A percentile compares a stretch with the other conserved stretches of the same genome.
Evolutionary conservation across 1,284 basidiomycete species (phyloP).

Genomic region (Tylopilus orsonianus): DNA sequence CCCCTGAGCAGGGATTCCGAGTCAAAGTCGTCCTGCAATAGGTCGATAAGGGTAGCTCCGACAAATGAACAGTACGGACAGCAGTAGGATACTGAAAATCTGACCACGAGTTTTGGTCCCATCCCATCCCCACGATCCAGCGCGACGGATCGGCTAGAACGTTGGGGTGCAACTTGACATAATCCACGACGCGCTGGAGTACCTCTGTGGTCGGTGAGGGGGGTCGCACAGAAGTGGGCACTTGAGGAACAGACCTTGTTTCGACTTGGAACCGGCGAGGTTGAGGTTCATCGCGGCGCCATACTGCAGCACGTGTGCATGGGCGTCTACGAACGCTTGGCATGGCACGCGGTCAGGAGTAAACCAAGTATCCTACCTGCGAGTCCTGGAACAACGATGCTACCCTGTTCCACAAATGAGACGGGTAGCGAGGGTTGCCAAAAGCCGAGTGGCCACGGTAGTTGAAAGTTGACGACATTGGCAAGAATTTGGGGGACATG

Average conservation of each 20-base stretch:
- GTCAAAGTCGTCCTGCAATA: conserved; percentile 56
- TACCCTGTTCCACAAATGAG: conserved; percentile 42
- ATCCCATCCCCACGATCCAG: conserved; percentile 88
- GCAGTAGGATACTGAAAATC: conserved; percentile 74
- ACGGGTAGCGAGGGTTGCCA: conserved; percentile 36
- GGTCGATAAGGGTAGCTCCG: not conserved
- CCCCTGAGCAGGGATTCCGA: conserved; percentile 60
- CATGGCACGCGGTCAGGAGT: not conserved
- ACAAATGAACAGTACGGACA: conserved; percentile 42
- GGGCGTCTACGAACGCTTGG: conserved; percentile 57
- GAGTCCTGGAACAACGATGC: conserved; percentile 68
- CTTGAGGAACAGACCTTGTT: conserved; percentile 42
- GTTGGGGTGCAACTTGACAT: conserved; percentile 58
- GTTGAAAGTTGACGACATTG: conserved; percentile 8
- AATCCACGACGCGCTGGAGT: conserved; percentile 58
- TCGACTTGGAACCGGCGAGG: conserved; percentile 58
- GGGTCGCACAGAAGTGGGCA: not conserved
- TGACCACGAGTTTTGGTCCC: conserved; percentile 87
- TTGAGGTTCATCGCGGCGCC: conserved; percentile 66
- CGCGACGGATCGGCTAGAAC: conserved; percentile 49
- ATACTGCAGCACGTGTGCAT: conserved; percentile 74
- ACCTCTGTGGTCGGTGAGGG: conserved; percentile 47
- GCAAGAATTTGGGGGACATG: not conserved
- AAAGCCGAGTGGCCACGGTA: conserved; percentile 27
- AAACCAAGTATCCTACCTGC: conserved; percentile 45